A percentile compares a stretch with the other conserved stretches of the same genome.
phyloP scores from a whole-genome alignment of 768 basidiomycete species.

The Cyclocybe cylindracea region DNA sequence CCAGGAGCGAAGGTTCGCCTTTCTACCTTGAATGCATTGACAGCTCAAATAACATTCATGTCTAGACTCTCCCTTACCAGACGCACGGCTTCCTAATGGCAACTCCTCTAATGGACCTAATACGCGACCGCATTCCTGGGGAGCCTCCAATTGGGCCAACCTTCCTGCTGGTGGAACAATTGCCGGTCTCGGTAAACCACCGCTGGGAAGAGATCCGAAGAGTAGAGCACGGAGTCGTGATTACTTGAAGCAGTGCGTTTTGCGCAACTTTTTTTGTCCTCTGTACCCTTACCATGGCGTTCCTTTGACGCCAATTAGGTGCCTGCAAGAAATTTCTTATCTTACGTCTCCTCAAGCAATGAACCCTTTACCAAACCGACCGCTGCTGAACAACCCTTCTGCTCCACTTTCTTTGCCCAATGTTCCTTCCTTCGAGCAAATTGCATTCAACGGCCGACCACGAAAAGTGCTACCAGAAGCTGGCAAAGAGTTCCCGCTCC shows the following conservation, averaged over 20 bases:
- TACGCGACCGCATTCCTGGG: slow-evolving; percentile 60
- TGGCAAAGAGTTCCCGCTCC: slow-evolving; percentile 66
- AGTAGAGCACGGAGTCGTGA: slow-evolving; percentile 92
- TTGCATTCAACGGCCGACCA: slow-evolving; percentile 77
- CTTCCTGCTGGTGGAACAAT: slow-evolving; percentile 43
- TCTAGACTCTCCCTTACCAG: slow-evolving; percentile 74
- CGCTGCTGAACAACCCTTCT: slow-evolving; percentile 66
- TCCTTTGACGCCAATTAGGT: slow-evolving; percentile 45
- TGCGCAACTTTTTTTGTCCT: background rate
- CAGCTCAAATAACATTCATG: slow-evolving; percentile 2
- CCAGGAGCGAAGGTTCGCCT: slow-evolving; percentile 75
- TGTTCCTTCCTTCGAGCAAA: slow-evolving; percentile 72
- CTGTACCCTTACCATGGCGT: background rate
- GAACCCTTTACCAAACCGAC: slow-evolving; percentile 92
- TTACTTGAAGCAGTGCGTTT: slow-evolving; percentile 90
- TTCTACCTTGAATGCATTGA: slow-evolving; percentile 2
- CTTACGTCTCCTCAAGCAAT: slow-evolving; percentile 95
- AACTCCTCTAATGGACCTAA: slow-evolving; percentile 41
- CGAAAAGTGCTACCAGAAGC: slow-evolving; percentile 79
- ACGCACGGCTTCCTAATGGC: slow-evolving; percentile 67
- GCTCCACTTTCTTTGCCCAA: slow-evolving; percentile 70
- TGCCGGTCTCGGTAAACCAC: slow-evolving; percentile 66
- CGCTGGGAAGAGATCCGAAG: slow-evolving; percentile 90
- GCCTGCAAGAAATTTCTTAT: slow-evolving; percentile 97
- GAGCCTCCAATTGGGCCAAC: slow-evolving; percentile 48